Percentiles rank a stretch among this genome's conserved stretches.
These are phyloP conservation scores for Chlorociboria aeruginascens DNA, from an alignment of 495 filamentous ascomycete species.

Conservation along the genomic window DNA sequence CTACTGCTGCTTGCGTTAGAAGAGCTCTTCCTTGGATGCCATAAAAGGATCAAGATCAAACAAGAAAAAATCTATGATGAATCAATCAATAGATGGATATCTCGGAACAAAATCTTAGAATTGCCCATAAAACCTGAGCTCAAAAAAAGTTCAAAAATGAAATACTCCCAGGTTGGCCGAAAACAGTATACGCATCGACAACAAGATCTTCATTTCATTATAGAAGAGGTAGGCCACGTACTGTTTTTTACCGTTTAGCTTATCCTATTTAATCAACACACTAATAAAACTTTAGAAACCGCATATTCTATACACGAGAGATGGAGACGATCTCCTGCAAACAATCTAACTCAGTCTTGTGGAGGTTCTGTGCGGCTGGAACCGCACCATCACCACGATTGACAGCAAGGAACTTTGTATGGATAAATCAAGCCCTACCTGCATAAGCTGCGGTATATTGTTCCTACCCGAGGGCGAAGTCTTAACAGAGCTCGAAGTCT, in stretches of 20 bases:
- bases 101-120: constrained; percentile 82
- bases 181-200: constrained; percentile 90
- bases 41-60: constrained; percentile 92
- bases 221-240: constrained; percentile 66
- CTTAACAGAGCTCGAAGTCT: no score
- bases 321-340: constrained; percentile 70
- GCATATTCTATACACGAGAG: constrained; percentile 66
- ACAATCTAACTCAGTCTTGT: constrained; percentile 46
- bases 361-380: not conserved
- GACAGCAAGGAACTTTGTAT: not conserved
- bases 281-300: constrained; percentile 47
- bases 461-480: no score
- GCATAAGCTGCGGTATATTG: no score
- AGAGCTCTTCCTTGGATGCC: constrained; percentile 69
- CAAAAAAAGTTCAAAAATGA: constrained; percentile 90
- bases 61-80: constrained; percentile 70
- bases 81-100: no score
- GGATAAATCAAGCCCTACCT: no score
- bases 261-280: constrained; percentile 2
- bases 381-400: not conserved
- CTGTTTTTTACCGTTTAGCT: not conserved
- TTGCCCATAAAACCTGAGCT: constrained; percentile 86
- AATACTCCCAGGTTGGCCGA: constrained; percentile 86
- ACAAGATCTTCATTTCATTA: constrained; percentile 86
- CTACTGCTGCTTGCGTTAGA: constrained; percentile 69